A percentile compares a stretch with the other conserved stretches of the same genome.
phyloP scores from a whole-genome alignment of 2,329 filamentous ascomycete species.

The Emericellopsis atlantica region DNA sequence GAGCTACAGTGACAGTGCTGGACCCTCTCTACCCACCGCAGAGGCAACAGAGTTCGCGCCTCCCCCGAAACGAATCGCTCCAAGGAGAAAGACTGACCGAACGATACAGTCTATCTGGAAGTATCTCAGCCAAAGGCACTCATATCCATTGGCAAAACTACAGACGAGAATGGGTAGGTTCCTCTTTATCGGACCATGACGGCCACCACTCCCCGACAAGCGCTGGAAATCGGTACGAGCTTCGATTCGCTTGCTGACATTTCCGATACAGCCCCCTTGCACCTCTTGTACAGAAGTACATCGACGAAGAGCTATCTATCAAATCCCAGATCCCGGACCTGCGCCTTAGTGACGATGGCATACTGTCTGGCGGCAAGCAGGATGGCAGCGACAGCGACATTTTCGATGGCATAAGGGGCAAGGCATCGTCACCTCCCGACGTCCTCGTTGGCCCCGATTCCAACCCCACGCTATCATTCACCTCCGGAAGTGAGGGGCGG shows the following conservation, averaged over 20 bases:
- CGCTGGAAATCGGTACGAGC: no score
- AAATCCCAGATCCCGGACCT: slow-evolving; percentile 66
- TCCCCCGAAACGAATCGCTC: background rate
- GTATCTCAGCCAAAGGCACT: slow-evolving; percentile 63
- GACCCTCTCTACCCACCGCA: slow-evolving; percentile 43
- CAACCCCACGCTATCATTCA: slow-evolving; percentile 60
- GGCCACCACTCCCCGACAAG: background rate
- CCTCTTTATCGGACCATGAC: background rate
- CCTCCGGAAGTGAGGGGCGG: slow-evolving; percentile 61
- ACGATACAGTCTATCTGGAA: slow-evolving; percentile 53
- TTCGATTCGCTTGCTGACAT: no score
- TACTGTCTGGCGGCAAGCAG: slow-evolving; percentile 53
- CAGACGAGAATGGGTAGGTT: slow-evolving; percentile 13
- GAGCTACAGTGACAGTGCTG: slow-evolving; percentile 52
- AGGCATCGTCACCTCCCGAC: slow-evolving; percentile 44
- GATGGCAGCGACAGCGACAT: slow-evolving; percentile 48
- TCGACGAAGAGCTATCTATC: slow-evolving; percentile 59
- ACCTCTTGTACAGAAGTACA: slow-evolving; percentile 44
- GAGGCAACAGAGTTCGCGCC: slow-evolving; percentile 10
- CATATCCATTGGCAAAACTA: slow-evolving; percentile 57
- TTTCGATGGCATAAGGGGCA: slow-evolving; percentile 39
- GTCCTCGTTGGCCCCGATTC: slow-evolving; percentile 81
- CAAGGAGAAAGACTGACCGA: background rate
- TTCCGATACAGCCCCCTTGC: slow-evolving; percentile 29
- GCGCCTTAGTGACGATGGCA: slow-evolving; percentile 57